Percentiles rank a stretch among this genome's conserved stretches.
Evolutionary conservation across 78 protist genomes (phyloP).

Genomic region (Cyanophora paradoxa): DNA sequence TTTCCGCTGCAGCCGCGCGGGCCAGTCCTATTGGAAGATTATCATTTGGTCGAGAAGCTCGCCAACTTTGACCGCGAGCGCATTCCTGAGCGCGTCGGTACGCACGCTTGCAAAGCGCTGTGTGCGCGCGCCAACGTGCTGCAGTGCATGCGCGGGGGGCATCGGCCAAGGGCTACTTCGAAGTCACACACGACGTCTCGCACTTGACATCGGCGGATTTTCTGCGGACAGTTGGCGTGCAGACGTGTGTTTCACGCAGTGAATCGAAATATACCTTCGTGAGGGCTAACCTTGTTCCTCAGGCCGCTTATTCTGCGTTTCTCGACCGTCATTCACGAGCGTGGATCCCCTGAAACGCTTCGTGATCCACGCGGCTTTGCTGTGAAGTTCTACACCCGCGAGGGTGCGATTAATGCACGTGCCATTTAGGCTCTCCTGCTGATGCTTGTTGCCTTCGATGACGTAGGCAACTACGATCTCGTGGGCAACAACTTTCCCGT

Average conservation of each 20-base stretch:
- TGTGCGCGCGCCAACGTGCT: no score
- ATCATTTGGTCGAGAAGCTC: neutral
- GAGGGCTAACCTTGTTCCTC: no score
- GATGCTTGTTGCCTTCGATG: no score
- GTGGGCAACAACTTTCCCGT: slow-evolving; percentile 68
- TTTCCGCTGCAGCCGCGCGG: no score
- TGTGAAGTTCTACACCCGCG: slow-evolving; percentile 75
- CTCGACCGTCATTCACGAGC: slow-evolving; percentile 73
- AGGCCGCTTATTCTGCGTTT: slow-evolving; percentile 74
- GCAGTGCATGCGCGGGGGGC: slow-evolving; percentile 31
- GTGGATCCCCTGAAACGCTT: slow-evolving; percentile 69
- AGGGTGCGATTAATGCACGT: no score
- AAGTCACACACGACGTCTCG: neutral
- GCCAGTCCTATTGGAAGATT: slow-evolving; percentile 11
- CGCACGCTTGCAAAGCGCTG: no score
- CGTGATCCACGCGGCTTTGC: slow-evolving; percentile 83
- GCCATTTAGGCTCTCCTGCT: no score
- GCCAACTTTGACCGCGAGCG: slow-evolving; percentile 8
- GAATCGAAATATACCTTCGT: no score
- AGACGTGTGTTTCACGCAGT: slow-evolving; percentile 16
- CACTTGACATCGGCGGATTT: neutral
- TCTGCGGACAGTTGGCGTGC: neutral
- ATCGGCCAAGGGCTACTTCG: slow-evolving; percentile 6
- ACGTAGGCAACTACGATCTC: slow-evolving; percentile 78
- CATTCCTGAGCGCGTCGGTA: slow-evolving; percentile 19